phyloP scores from a whole-genome alignment of 2,329 filamentous ascomycete genomes.

The Raffaelea ambrosiae region DNA sequence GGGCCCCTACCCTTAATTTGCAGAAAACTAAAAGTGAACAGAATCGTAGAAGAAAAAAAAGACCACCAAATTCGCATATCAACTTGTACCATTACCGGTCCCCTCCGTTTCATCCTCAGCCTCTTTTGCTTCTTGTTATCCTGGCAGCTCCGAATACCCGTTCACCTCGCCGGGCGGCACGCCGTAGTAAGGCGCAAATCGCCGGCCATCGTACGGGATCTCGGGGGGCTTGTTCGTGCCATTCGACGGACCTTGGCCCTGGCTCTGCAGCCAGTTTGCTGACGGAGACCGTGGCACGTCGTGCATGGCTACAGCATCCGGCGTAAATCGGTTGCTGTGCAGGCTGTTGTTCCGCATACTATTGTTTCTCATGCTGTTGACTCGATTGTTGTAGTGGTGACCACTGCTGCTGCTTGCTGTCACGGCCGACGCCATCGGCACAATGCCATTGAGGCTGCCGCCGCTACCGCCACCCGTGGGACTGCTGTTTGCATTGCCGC shows the following conservation, averaged over 20 bases:
- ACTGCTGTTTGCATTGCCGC: neutral
- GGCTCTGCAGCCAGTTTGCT: neutral
- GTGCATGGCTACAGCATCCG: constrained; percentile 12
- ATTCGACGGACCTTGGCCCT: neutral
- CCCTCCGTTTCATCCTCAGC: neutral
- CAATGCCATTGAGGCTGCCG: neutral
- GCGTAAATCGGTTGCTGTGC: constrained; percentile 1
- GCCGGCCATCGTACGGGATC: constrained; percentile 14
- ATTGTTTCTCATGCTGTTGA: neutral
- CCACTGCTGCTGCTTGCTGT: neutral
- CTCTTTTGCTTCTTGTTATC: constrained; percentile 5
- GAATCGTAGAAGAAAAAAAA: neutral
- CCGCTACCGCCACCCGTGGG: neutral
- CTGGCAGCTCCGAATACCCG: constrained; percentile 10
- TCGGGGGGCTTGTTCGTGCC: constrained; percentile 3
- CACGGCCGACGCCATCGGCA: neutral
- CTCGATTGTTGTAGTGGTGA: neutral
- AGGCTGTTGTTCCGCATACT: neutral
- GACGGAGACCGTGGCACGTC: constrained; percentile 8
- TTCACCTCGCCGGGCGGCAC: constrained; percentile 6
- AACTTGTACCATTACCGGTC: neutral
- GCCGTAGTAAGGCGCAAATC: constrained; percentile 10
- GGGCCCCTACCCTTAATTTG: too few relatives aligned
- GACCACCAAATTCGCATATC: neutral
- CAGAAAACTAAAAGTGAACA: too few relatives aligned